Conservation (phyloP, 768 basidiomycete genomes). For the Suillus alpinus region DNA sequence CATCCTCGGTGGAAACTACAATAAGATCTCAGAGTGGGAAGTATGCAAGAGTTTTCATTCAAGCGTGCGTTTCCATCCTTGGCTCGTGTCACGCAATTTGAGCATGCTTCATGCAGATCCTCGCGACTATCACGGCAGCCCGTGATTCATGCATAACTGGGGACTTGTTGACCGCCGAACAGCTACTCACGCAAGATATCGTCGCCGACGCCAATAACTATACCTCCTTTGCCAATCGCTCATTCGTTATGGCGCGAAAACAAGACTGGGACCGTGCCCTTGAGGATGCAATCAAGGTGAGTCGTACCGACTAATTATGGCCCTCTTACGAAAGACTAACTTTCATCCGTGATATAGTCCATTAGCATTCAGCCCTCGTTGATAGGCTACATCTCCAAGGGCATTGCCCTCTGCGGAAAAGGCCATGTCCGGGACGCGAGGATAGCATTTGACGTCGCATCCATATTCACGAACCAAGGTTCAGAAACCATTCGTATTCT, state of each 20-base stretch:
- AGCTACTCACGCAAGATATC: neutral
- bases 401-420: neutral
- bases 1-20: neutral
- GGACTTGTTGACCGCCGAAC: neutral
- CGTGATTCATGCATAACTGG: neutral
- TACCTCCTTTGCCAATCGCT: neutral
- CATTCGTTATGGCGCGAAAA: neutral
- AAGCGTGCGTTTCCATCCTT: neutral
- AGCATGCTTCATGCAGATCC: neutral
- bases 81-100: neutral
- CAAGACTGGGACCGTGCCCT: neutral
- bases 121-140: neutral
- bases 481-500: neutral
- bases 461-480: neutral
- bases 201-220: neutral
- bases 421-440: neutral
- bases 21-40: neutral
- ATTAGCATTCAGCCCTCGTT: neutral
- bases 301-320: accelerated
- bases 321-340: neutral
- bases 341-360: neutral
- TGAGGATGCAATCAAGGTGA: neutral
- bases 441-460: neutral
- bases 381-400: neutral
- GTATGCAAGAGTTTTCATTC: neutral